Percentiles rank a stretch among this genome's conserved stretches.
Conservation (phyloP, 805 yeast genomes). For the Sugiyamaella smithiae region DNA sequence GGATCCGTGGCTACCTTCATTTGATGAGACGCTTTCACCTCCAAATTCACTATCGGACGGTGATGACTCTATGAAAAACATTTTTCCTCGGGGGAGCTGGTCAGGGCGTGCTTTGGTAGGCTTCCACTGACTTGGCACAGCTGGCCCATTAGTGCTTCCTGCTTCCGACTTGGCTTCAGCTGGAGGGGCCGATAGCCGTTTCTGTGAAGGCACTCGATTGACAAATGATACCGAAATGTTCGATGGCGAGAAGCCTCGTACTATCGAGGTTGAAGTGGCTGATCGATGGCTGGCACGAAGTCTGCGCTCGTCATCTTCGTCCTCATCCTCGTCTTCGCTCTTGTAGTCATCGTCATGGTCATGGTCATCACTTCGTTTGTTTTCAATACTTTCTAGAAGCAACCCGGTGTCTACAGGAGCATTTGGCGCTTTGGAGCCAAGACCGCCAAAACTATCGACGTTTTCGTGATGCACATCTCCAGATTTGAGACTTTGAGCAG, state of each 20-base stretch:
- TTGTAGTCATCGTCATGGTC: not conserved
- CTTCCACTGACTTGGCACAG: conserved; percentile 15
- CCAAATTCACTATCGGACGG: conserved; percentile 37
- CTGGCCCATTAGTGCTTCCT: not conserved
- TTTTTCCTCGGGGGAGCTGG: conserved; percentile 31
- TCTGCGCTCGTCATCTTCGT: conserved; percentile 7
- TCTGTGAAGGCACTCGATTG: conserved; percentile 19
- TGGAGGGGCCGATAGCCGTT: not conserved
- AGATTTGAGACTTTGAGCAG: too few relatives aligned
- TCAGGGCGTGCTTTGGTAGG: conserved; percentile 25
- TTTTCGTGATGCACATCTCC: too few relatives aligned
- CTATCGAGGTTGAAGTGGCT: conserved; percentile 35
- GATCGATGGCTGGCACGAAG: conserved; percentile 22
- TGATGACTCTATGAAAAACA: conserved; percentile 40
- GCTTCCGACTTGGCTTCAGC: not conserved
- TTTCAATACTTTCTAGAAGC: too few relatives aligned
- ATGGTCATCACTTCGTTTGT: not conserved
- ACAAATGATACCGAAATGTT: conserved; percentile 34
- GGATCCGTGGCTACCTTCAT: conserved; percentile 8
- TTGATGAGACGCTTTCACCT: conserved; percentile 25
- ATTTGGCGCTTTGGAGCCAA: too few relatives aligned
- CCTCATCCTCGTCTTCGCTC: not conserved
- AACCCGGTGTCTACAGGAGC: too few relatives aligned
- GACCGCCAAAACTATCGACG: too few relatives aligned
- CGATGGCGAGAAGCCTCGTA: conserved; percentile 39